Base-by-base conservation (phyloP, 176 grass and related monocot species). In the Rhynchospora pubera region DNA sequence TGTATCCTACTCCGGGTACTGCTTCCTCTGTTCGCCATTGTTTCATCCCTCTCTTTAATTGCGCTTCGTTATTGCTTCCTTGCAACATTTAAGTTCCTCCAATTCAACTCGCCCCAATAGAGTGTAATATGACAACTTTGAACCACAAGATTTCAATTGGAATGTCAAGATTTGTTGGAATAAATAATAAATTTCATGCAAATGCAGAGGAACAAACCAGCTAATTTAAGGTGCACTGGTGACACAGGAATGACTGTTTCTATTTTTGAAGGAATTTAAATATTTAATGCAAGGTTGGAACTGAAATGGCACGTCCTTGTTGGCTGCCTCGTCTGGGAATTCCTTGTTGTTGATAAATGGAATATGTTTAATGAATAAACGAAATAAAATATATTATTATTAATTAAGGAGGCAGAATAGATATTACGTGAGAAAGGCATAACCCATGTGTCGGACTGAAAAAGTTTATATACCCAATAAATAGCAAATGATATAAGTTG, bases 11-110 rank as follows among this genome's bases (percentile, higher is more conserved):
- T 69, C 39, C 10, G n/a, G 44, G 68, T 72, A 47, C n/a, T 48
- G 68, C 68, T 6, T 72, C 68, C 68, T 75, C 71, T 75, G 72
- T 53, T 77, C 30, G 16, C 4, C 23, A 77, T 50, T 77, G 48
- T 55, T 77, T 18, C 48, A 45, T 46, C 34, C 46, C 21, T 16
- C 2, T n/a, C 57, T 69, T 76, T 24, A 55, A 76, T 23, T 76
- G 48, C 23, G 11, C 30, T 76, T 23, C 1, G 0, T 46, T 44
- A 18, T 9, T 69, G 7, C 2, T n/a, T 44, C 15, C 15, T n/a
- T 6, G 43, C n/a, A 18, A 12, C 26, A 65, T 4, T 14, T 5
- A 2, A 14, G 28, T 1, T 39, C 32, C 28, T 66, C 14, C 30
- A 15, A 1, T 66, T 16, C 1, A 2, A 39, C 1, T 39, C 28